Evolutionary conservation across 2,329 filamentous ascomycete species (phyloP).

Genomic region (Ceratocystis huliohia): DNA sequence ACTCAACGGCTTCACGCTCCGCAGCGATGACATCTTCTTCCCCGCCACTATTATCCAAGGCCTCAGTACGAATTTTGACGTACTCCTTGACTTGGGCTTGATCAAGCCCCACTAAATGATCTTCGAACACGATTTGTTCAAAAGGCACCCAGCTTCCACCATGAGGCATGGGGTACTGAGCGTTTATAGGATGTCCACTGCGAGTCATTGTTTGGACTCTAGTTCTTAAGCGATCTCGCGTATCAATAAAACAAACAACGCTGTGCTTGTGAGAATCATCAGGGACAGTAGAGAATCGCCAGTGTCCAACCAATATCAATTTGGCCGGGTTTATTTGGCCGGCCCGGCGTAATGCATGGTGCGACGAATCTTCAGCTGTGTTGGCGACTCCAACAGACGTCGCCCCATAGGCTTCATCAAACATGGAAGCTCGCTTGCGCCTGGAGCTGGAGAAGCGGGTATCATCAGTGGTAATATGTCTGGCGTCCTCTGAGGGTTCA

Average conservation of each 20-base stretch:
- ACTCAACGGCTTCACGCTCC: slow-evolving; percentile 34
- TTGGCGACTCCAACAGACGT: slow-evolving; percentile 4
- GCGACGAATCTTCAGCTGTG: background rate
- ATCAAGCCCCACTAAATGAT: slow-evolving; percentile 43
- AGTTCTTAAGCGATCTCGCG: slow-evolving; percentile 24
- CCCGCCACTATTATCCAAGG: slow-evolving; percentile 26
- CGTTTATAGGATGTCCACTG: slow-evolving; percentile 35
- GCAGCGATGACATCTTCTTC: slow-evolving; percentile 31
- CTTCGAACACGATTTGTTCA: slow-evolving; percentile 45
- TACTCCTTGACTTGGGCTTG: slow-evolving; percentile 50
- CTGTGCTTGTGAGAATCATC: slow-evolving; percentile 41
- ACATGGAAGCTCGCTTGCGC: slow-evolving; percentile 17
- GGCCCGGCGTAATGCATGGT: slow-evolving; percentile 15
- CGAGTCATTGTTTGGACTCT: slow-evolving; percentile 30
- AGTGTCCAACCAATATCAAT: slow-evolving; percentile 43
- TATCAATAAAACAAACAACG: slow-evolving; percentile 50
- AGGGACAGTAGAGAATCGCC: slow-evolving; percentile 45
- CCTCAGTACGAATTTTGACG: slow-evolving; percentile 40
- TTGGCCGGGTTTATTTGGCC: slow-evolving; percentile 28
- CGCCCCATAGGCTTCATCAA: background rate
- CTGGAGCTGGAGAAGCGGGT: background rate
- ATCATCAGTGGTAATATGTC: slow-evolving; percentile 22
- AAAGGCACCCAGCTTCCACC: slow-evolving; percentile 54
- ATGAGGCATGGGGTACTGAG: slow-evolving; percentile 40
- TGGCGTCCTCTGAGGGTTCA: slow-evolving; percentile 28